These are phyloP conservation scores for Clathrospora elynae DNA, from an alignment of 2,329 filamentous ascomycete genomes.

Conservation along the genomic window DNA sequence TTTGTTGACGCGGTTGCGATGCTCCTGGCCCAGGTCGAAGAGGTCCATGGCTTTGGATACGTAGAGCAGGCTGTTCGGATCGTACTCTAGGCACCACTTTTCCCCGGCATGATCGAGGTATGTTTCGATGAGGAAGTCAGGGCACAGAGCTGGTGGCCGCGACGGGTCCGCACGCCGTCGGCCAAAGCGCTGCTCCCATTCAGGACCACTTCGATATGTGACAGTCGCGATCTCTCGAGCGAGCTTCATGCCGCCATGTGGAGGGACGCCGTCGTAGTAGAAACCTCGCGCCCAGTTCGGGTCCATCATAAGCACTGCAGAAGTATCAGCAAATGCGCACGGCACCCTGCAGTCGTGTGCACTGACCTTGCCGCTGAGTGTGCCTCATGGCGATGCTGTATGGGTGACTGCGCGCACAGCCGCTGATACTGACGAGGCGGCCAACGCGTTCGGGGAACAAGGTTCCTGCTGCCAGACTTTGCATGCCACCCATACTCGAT, in stretches of 20 bases:
- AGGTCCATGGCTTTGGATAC: conserved; percentile 99
- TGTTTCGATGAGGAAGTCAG: conserved; percentile 96
- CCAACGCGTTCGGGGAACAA: conserved; percentile 82
- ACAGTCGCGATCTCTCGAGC: conserved; percentile 97
- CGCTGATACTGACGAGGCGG: conserved; percentile 85
- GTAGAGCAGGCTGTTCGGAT: conserved; percentile 92
- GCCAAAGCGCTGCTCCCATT: conserved; percentile 96
- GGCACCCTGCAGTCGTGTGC: background rate
- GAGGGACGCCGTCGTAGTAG: conserved; percentile 81
- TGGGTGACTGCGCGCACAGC: conserved; percentile 91
- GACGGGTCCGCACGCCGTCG: conserved; percentile 81
- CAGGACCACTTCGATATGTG: conserved; percentile 92
- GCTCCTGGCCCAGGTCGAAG: conserved; percentile 81
- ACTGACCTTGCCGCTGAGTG: conserved; percentile 78
- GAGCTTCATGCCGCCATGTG: conserved; percentile 96
- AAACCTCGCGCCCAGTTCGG: conserved; percentile 95
- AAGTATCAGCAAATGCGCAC: conserved; percentile 11
- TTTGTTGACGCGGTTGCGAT: conserved; percentile 66
- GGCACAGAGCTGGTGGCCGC: conserved; percentile 90
- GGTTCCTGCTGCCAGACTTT: conserved; percentile 84
- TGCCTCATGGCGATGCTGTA: conserved; percentile 99
- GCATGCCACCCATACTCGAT: conserved; percentile 98
- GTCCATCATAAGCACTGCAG: conserved; percentile 91
- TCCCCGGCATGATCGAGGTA: conserved; percentile 98
- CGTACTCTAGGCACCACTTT: conserved; percentile 97